These are phyloP conservation scores for Olyra latifolia DNA, from an alignment of 176 grass and related monocot species.

Conservation along the genomic window DNA sequence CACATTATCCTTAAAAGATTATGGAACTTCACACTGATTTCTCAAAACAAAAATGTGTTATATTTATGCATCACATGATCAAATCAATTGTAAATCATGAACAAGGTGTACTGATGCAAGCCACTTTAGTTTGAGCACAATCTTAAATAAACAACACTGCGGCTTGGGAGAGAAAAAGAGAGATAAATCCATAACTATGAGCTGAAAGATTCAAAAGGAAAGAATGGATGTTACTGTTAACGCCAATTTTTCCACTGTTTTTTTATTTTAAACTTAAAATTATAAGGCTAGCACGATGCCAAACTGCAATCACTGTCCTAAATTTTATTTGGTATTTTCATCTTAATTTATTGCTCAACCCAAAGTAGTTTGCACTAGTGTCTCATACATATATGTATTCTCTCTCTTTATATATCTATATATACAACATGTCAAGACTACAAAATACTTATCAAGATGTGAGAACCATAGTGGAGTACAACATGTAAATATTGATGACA, in stretches of 20 bases:
- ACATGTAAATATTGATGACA: neutral
- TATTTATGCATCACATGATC: neutral
- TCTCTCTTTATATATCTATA: no score
- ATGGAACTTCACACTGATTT: neutral
- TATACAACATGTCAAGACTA: neutral
- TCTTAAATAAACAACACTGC: no score
- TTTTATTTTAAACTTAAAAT: neutral
- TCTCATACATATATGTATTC: neutral
- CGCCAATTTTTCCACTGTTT: neutral
- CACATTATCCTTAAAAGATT: neutral
- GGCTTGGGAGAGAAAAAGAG: neutral
- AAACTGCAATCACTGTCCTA: neutral
- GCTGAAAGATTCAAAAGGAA: neutral
- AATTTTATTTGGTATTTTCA: neutral
- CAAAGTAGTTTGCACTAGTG: neutral
- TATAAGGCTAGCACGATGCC: neutral
- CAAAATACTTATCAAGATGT: neutral
- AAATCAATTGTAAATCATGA: neutral
- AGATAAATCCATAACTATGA: neutral
- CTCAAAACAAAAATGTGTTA: neutral
- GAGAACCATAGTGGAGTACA: neutral
- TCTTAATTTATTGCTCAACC: neutral
- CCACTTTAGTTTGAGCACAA: neutral
- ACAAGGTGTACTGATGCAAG: neutral
- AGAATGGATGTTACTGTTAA: neutral